phyloP scores from a whole-genome alignment of 1,139 yeast genomes.

The Yamadazyma diddensiae region DNA sequence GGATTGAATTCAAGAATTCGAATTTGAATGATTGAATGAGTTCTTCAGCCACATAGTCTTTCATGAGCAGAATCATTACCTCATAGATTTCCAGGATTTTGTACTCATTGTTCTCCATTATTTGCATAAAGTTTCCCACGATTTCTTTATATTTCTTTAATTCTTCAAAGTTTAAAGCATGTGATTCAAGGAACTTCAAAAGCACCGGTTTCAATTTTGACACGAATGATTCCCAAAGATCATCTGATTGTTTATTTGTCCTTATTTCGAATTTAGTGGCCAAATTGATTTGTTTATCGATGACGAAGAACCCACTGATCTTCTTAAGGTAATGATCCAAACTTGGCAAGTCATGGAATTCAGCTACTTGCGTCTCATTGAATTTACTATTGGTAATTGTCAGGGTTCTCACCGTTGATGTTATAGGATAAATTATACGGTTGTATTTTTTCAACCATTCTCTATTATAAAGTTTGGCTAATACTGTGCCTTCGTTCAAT shows the following conservation, averaged over 20 bases:
- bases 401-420: constrained; percentile 25
- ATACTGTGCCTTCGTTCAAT: constrained; percentile 58
- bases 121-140: constrained; percentile 71
- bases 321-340: constrained; percentile 58
- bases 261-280: constrained; percentile 56
- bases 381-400: constrained; percentile 8
- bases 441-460: constrained; percentile 76
- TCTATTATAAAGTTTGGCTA: constrained; percentile 62
- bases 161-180: constrained; percentile 30
- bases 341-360: constrained; percentile 19
- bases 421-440: constrained; percentile 65
- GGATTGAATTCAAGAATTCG: constrained; percentile 61
- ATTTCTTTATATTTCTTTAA: constrained; percentile 46
- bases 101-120: constrained; percentile 71
- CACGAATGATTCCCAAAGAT: constrained; percentile 72
- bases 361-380: constrained; percentile 20
- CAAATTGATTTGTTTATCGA: constrained; percentile 65
- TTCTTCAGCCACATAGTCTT: constrained; percentile 55
- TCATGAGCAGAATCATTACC: constrained; percentile 57
- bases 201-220: constrained; percentile 58
- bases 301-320: constrained; percentile 72
- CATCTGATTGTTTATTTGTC: constrained; percentile 59
- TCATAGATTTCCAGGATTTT: constrained; percentile 61
- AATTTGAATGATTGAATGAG: constrained; percentile 55
- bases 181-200: constrained; percentile 31